These are phyloP conservation scores for Fusarium newnesense DNA, from an alignment of 2,329 filamentous ascomycete species.

Conservation along the genomic window DNA sequence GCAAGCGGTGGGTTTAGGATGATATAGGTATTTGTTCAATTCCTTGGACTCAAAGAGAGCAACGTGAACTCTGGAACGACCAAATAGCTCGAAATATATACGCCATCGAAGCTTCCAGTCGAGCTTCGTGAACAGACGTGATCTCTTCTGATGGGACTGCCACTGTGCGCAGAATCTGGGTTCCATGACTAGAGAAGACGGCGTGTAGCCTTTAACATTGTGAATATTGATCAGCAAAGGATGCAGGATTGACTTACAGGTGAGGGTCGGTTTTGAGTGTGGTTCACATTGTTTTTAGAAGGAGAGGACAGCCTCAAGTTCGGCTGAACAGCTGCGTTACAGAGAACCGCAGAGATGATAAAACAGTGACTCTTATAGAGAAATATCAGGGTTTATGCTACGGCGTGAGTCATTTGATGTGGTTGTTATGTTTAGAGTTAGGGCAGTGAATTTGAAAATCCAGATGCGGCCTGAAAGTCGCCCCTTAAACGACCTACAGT, in stretches of 20 bases:
- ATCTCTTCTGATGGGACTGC: not conserved
- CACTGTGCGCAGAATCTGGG: not conserved
- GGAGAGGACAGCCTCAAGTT: not conserved
- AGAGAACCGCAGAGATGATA: not conserved
- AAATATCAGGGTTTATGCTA: no score
- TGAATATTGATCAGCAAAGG: no score
- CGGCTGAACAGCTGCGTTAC: not conserved
- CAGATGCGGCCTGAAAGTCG: not conserved
- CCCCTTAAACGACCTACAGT: no score
- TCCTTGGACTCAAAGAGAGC: not conserved
- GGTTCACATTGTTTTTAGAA: not conserved
- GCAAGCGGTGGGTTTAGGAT: not conserved
- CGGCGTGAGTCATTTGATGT: not conserved
- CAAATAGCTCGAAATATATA: no score
- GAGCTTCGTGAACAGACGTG: not conserved
- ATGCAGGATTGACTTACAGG: not conserved
- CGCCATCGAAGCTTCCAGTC: not conserved
- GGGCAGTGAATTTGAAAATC: not conserved
- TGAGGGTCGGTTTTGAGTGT: not conserved
- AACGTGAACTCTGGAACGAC: not conserved
- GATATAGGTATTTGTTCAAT: not conserved
- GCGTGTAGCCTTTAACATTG: accelerated
- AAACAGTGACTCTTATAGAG: not conserved
- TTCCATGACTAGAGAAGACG: not conserved
- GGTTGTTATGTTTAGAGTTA: not conserved